Evolutionary conservation across 2,329 filamentous ascomycete species (phyloP).

Genomic region (Scedosporium aurantiacum): DNA sequence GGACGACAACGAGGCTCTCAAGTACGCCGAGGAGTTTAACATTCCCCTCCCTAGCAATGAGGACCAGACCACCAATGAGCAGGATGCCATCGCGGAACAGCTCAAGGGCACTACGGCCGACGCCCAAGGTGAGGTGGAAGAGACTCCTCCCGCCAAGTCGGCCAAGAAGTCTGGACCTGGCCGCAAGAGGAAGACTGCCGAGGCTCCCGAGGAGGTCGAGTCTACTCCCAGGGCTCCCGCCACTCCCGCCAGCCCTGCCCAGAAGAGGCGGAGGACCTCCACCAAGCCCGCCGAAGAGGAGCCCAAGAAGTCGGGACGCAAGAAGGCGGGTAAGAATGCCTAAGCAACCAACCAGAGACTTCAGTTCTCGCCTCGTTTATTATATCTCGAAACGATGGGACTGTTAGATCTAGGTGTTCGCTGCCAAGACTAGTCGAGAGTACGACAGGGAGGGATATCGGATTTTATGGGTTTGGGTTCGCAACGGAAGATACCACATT

Average conservation of each 20-base stretch:
- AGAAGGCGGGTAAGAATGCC: conserved; percentile 37
- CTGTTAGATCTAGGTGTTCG: neutral
- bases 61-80: conserved; percentile 33
- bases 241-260: conserved; percentile 43
- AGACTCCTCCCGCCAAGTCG: conserved; percentile 39
- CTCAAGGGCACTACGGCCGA: conserved; percentile 30
- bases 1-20: conserved; percentile 47
- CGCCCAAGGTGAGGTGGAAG: conserved; percentile 31
- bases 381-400: neutral
- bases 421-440: neutral
- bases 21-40: conserved; percentile 47
- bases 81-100: conserved; percentile 49
- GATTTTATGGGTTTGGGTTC: neutral
- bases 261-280: conserved; percentile 51
- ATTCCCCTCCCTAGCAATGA: conserved; percentile 42
- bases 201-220: conserved; percentile 16
- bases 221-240: conserved; percentile 27
- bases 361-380: neutral
- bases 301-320: conserved; percentile 48
- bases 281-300: conserved; percentile 46
- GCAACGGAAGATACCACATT: neutral
- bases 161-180: conserved; percentile 41
- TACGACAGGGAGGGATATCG: neutral
- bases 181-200: conserved; percentile 46
- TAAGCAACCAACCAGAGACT: conserved; percentile 5